Conservation (phyloP, 176 grass and related monocot genomes). For the Carex kokanica region DNA sequence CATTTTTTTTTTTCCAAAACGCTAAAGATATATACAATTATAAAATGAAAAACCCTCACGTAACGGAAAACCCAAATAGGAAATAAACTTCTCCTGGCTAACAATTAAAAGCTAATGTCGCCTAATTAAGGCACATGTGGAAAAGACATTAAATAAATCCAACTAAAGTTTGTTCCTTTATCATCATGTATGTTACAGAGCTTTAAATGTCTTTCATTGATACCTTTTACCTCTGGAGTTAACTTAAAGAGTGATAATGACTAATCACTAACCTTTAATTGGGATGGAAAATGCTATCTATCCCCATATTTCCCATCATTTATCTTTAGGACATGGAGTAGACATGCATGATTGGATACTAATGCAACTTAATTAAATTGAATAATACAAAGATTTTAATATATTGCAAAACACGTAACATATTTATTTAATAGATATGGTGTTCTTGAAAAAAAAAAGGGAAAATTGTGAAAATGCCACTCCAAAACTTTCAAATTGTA, state of each 20-base stretch:
- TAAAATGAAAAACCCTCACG: too few relatives aligned
- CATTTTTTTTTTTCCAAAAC: too few relatives aligned
- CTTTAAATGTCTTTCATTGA: background rate
- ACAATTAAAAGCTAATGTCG: background rate
- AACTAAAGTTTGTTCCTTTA: conserved; percentile 7
- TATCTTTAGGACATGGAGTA: too few relatives aligned
- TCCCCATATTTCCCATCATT: background rate
- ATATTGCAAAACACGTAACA: too few relatives aligned
- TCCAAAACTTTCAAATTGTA: too few relatives aligned
- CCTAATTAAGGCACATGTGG: background rate
- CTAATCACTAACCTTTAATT: background rate
- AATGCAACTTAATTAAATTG: too few relatives aligned
- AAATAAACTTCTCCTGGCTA: background rate
- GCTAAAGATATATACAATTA: too few relatives aligned
- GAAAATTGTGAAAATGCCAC: too few relatives aligned
- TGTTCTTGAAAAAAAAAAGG: too few relatives aligned
- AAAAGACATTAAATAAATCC: background rate
- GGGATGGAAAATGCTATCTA: background rate
- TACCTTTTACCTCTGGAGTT: background rate
- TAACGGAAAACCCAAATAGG: background rate
- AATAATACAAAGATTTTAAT: too few relatives aligned
- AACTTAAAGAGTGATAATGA: background rate
- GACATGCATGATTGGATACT: too few relatives aligned
- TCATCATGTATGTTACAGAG: background rate
- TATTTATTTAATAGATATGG: too few relatives aligned